Evolutionary conservation across 2,329 filamentous ascomycete genomes (phyloP), one percentile per base, ranked within the genome.

Genomic region (Aspergillus quadricinctus): DNA sequence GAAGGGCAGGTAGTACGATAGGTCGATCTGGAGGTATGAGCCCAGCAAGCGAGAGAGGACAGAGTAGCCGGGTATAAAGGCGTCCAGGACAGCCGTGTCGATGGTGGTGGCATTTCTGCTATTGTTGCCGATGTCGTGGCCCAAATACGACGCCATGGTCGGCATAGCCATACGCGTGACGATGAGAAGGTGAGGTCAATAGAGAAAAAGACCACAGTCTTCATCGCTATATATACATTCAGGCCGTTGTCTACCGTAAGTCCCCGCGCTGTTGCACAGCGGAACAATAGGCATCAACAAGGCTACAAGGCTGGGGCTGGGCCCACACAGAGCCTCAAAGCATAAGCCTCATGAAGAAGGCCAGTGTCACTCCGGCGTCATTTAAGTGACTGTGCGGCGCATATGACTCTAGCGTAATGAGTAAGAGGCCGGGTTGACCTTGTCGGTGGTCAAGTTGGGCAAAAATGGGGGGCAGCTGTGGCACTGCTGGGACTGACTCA

Each of bases 61-160:
- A 7, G 83, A 83, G 69, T 88, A 87, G 19, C 87, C 85, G 0
- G 87, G 87, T 62, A 89, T 82, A 68, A 89, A 80, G 59, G 80
- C 79, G 66, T 89, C 85, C 31, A 89, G 75, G 41, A 72, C 57
- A 4, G 63, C 63, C 0, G 66, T 65, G 43, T 72, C 67, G 53
- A 49, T 57, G 23, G 61, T 52, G 11, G 57, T 51, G 21, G 56
- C 48, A 19, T 50, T 61, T 31, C 59, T 59, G 48, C 61, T 66
- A 43, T 37, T 57, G 31, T 52, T 56, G 62, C 64, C 68, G 61
- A 45, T 59, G 7, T 19, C 43, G 9, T 14, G 40, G 46, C 40
- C 29, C 28, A 50, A 54, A 27, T 19, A 49, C 43, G 28, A 25
- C 8, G 27, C 27, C 48, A 45, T 53, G 23, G 17, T 35, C n/a